Conservation (phyloP, 2,329 filamentous ascomycete species). For the Aspergillus vadensis region DNA sequence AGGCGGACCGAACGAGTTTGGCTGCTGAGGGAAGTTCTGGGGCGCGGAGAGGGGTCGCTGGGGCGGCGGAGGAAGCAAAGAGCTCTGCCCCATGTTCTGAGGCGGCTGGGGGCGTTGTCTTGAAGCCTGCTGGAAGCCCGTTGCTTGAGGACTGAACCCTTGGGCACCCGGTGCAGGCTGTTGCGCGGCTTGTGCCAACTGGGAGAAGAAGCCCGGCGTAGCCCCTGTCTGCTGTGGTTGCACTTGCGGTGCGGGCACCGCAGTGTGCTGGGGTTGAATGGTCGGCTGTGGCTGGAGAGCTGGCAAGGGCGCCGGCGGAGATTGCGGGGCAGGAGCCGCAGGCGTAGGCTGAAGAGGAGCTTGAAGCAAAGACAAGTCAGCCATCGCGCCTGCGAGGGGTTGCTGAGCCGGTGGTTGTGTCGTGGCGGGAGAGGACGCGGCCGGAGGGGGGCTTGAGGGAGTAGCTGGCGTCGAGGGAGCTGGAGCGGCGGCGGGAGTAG, state of each 20-base stretch:
- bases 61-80: constrained; percentile 75
- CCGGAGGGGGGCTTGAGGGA: constrained; percentile 23
- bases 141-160: constrained; percentile 39
- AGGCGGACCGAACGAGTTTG: constrained; percentile 71
- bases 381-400: constrained; percentile 67
- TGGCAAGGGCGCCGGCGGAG: constrained; percentile 43
- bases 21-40: constrained; percentile 70
- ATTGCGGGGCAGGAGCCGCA: constrained; percentile 47
- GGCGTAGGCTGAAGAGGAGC: constrained; percentile 60
- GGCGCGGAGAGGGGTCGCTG: constrained; percentile 84
- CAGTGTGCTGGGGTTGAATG: constrained; percentile 42
- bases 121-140: constrained; percentile 46
- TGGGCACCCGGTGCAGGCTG: constrained; percentile 22
- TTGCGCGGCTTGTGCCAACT: constrained; percentile 41
- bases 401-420: constrained; percentile 29
- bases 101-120: constrained; percentile 73
- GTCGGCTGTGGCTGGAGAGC: constrained; percentile 29
- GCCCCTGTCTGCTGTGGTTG: constrained; percentile 47
- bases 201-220: constrained; percentile 54
- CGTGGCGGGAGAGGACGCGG: constrained; percentile 39
- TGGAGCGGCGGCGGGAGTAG: constrained; percentile 41
- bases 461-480: constrained; percentile 34
- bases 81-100: constrained; percentile 60
- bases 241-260: constrained; percentile 33
- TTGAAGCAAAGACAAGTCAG: constrained; percentile 66